Evolutionary conservation across 306 rosid species (phyloP).

Genomic region (Albizia julibrissin): DNA sequence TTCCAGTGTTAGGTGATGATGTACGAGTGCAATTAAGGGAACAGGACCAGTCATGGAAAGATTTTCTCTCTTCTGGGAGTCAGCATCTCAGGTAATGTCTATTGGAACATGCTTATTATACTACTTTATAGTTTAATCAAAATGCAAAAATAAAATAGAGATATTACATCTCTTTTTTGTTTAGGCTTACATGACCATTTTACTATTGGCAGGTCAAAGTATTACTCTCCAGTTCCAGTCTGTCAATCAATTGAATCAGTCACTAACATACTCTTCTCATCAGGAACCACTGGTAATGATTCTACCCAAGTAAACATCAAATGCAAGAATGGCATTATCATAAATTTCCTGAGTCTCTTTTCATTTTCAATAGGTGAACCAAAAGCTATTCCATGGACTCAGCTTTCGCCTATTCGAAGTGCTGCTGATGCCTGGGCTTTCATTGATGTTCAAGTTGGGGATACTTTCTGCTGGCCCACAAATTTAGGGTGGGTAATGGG

Average conservation of each 20-base stretch:
- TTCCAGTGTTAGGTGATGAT: slow-evolving; percentile 66
- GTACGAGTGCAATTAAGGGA: slow-evolving; percentile 59
- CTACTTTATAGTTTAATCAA: slow-evolving; percentile 6
- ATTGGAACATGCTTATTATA: neutral
- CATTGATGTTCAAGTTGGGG: slow-evolving; percentile 61
- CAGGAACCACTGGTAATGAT: slow-evolving; percentile 89
- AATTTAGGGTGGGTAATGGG: slow-evolving; percentile 98
- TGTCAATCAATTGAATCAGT: slow-evolving; percentile 63
- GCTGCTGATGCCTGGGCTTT: slow-evolving; percentile 83
- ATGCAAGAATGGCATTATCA: neutral
- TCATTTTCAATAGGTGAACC: slow-evolving; percentile 71
- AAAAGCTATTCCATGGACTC: slow-evolving; percentile 97
- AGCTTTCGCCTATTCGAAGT: slow-evolving; percentile 75
- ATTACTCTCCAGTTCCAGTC: slow-evolving; percentile 59
- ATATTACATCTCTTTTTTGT: slow-evolving; percentile 20
- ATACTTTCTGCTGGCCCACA: slow-evolving; percentile 84
- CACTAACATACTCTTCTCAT: slow-evolving; percentile 88
- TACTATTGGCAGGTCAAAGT: slow-evolving; percentile 56
- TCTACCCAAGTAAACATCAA: slow-evolving; percentile 12
- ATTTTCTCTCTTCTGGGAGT: slow-evolving; percentile 58
- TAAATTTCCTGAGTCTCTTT: slow-evolving; percentile 29
- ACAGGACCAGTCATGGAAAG: slow-evolving; percentile 67
- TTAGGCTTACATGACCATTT: slow-evolving; percentile 28
- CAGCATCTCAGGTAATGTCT: slow-evolving; percentile 50
- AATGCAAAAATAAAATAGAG: slow-evolving; percentile 1